Evolutionary conservation across 306 rosid species (phyloP), one percentile per base, ranked within the genome.

Genomic region (Trichosanthes truncata): DNA sequence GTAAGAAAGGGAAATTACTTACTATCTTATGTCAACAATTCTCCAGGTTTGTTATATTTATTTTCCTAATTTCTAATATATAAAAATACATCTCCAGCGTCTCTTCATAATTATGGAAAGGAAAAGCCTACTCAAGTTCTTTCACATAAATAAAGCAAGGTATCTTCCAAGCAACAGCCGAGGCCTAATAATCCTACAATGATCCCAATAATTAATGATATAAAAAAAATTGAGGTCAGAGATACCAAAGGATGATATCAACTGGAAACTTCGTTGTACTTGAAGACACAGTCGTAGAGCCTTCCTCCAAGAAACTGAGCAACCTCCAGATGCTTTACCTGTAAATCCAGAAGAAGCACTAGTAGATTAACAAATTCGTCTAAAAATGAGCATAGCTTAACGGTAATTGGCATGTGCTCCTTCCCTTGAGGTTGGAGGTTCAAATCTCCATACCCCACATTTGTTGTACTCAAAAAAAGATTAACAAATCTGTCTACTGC

Each of bases 281-380:
- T 93, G 83, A 95, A 85, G 75, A 95, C 99, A n/a, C 97, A 95
- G 43, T 95, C 97, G 26, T 93, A 93, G 49, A 95, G 85, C 51
- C 99, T 92, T 15, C 97, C 93, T 36, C 97, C 99, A 23, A 95
- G 97, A 87, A 95, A 91, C 81, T 93, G 90, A 29, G 97, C 97
- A 76, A 93, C 97, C 88, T 95, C 97, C 2, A 81, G 87, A 93
- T 93, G 97, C 85, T 95, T 93, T 68, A 93, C 97, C 99, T 95
- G 82, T 49, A 81, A 77, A n/a, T 35, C 60, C 51, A 66, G 49
- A 8, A 36, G 11, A 36, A 53, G 17, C 56, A 41, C n/a, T 29
- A 0, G 63, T 31, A 9, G 29, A 45, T 61, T 1, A 40, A 20
- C 18, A 36, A 82, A 60, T 40, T 35, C 12, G 53, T 48, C 53